Evolutionary conservation across 2,329 filamentous ascomycete genomes (phyloP).

Genomic region (Diaporthe longicolla): DNA sequence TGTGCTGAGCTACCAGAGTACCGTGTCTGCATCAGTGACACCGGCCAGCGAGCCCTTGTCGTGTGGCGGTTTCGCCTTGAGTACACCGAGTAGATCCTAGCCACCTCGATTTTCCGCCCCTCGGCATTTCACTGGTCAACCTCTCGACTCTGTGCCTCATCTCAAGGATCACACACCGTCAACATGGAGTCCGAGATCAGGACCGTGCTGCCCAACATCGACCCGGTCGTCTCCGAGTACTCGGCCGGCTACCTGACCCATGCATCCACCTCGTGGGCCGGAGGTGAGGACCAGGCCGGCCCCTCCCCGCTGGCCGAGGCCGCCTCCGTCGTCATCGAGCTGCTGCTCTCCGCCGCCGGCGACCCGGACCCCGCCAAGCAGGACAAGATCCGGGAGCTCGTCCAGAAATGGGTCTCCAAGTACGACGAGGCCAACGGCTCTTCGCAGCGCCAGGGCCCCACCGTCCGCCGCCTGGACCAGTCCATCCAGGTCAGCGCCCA

Average conservation of each 20-base stretch:
- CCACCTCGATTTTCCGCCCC: conserved; percentile 12
- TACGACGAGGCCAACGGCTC: conserved; percentile 82
- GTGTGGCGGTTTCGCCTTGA: conserved; percentile 22
- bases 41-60: conserved; percentile 17
- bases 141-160: background rate
- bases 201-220: conserved; percentile 86
- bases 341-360: conserved; percentile 94
- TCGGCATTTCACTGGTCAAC: conserved; percentile 12
- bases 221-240: conserved; percentile 91
- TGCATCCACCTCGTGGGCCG: conserved; percentile 86
- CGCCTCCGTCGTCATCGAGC: conserved; percentile 84
- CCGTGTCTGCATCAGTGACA: conserved; percentile 6
- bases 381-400: conserved; percentile 83
- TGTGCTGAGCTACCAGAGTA: conserved; percentile 8
- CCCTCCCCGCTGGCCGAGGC: conserved; percentile 87
- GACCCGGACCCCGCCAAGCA: conserved; percentile 80
- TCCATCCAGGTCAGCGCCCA: conserved; percentile 95
- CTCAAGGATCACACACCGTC: background rate
- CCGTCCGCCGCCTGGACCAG: conserved; percentile 89
- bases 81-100: conserved; percentile 12
- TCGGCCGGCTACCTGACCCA: conserved; percentile 95
- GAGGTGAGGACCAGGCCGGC: conserved; percentile 75
- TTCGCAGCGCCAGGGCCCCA: conserved; percentile 79
- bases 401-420: conserved; percentile 89
- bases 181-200: conserved; percentile 90